Conservation (phyloP, 108 stramenopile species). For the Skeletonema potamos region DNA sequence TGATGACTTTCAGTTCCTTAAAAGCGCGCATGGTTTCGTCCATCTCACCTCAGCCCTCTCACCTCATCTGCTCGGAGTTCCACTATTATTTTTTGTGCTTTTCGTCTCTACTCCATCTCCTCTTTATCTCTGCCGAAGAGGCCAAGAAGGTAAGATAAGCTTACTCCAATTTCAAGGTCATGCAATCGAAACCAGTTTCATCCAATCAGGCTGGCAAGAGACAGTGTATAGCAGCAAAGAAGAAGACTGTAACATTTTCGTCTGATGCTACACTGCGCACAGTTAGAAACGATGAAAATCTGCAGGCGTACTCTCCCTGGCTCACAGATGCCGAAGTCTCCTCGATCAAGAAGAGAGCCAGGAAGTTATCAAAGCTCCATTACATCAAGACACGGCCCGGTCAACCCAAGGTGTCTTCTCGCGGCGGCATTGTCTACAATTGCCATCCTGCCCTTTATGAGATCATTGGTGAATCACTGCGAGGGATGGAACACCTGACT, state of each 20-base stretch:
- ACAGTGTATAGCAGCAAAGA: not conserved
- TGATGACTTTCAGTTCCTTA: too few species aligned
- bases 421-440: not conserved
- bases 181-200: not conserved
- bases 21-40: too few species aligned
- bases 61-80: too few species aligned
- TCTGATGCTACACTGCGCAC: not conserved
- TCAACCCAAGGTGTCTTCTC: not conserved
- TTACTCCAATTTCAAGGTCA: too few species aligned
- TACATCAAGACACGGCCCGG: not conserved
- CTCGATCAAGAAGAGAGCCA: not conserved
- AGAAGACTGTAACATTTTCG: not conserved
- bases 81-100: too few species aligned
- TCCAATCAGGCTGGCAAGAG: not conserved
- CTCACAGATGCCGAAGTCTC: not conserved
- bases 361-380: not conserved
- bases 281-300: not conserved
- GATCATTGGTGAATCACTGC: not conserved
- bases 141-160: too few species aligned
- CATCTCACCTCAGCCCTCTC: too few species aligned
- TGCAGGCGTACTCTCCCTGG: not conserved
- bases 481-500: not conserved
- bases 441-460: not conserved
- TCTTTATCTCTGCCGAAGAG: too few species aligned
- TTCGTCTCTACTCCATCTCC: too few species aligned